A percentile compares a stretch with the other conserved stretches of the same genome.
phyloP scores from a whole-genome alignment of 352 stramenopile genomes.

The Phytopythium helicoides region DNA sequence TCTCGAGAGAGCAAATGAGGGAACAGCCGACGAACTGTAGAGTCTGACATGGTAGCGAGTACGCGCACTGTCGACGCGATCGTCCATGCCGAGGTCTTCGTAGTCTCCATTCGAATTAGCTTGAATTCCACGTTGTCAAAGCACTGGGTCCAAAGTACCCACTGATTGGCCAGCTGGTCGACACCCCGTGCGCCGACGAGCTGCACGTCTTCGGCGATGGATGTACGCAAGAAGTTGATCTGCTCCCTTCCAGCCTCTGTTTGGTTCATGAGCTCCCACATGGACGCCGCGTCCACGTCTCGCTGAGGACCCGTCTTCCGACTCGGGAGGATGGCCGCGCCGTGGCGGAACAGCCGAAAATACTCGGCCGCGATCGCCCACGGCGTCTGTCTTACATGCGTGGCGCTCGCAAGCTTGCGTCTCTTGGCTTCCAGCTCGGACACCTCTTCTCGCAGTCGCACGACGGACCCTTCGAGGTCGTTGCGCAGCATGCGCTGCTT shows the following conservation, averaged over 20 bases:
- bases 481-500: conserved; percentile 20
- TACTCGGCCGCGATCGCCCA: conserved; percentile 16
- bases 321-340: neutral
- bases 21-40: conserved; percentile 12
- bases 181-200: conserved; percentile 8
- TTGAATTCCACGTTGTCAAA: conserved; percentile 14
- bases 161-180: conserved; percentile 13
- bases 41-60: conserved; percentile 11
- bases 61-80: conserved; percentile 2
- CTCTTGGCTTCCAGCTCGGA: conserved; percentile 13
- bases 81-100: neutral
- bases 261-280: too few relatives aligned
- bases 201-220: conserved; percentile 9
- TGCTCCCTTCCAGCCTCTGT: conserved; percentile 3
- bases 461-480: conserved; percentile 17
- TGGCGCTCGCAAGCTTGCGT: conserved; percentile 1
- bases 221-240: conserved; percentile 14
- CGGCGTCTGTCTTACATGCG: conserved; percentile 4
- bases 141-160: conserved; percentile 12
- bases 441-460: conserved; percentile 20
- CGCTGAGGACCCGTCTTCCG: neutral
- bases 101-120: conserved; percentile 8
- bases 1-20: conserved; percentile 9
- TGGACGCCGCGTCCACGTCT: neutral
- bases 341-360: conserved; percentile 22